Conservation (phyloP, 805 yeast species). For the Saccharomycopsis babjevae region DNA sequence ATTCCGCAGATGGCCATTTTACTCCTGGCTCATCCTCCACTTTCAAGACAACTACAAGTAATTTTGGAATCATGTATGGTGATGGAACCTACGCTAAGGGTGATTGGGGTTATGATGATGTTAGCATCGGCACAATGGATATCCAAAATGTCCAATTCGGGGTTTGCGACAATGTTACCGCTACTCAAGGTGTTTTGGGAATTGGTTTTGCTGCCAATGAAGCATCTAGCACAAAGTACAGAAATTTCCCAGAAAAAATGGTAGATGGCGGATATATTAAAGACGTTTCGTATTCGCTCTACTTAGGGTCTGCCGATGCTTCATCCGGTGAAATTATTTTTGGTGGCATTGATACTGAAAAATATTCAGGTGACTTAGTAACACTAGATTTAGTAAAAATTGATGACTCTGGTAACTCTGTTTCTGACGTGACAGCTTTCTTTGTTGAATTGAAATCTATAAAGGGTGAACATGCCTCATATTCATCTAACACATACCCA, state of each 20-base stretch:
- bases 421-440: slow-evolving; percentile 15
- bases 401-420: slow-evolving; percentile 2
- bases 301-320: slow-evolving; percentile 2
- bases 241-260: slow-evolving; percentile 8
- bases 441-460: slow-evolving; percentile 17
- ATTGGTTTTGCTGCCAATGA: slow-evolving; percentile 11
- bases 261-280: slow-evolving; percentile 4
- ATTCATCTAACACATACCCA: slow-evolving; percentile 21
- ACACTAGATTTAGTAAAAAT: slow-evolving; percentile 5
- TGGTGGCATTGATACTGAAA: slow-evolving; percentile 14
- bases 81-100: slow-evolving; percentile 16
- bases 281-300: slow-evolving; percentile 8
- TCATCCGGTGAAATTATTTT: slow-evolving; percentile 9
- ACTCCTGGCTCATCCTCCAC: neutral
- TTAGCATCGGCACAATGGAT: slow-evolving; percentile 3
- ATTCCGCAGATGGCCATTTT: slow-evolving; percentile 1
- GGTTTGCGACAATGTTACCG: slow-evolving; percentile 23
- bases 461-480: neutral
- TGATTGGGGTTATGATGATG: slow-evolving; percentile 12
- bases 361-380: slow-evolving; percentile 4
- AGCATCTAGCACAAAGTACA: slow-evolving; percentile 3
- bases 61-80: slow-evolving; percentile 7
- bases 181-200: slow-evolving; percentile 8
- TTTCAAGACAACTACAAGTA: neutral
- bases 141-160: slow-evolving; percentile 5